Base-by-base conservation (phyloP, 2,329 filamentous ascomycete species). In the Claviceps arundinis region DNA sequence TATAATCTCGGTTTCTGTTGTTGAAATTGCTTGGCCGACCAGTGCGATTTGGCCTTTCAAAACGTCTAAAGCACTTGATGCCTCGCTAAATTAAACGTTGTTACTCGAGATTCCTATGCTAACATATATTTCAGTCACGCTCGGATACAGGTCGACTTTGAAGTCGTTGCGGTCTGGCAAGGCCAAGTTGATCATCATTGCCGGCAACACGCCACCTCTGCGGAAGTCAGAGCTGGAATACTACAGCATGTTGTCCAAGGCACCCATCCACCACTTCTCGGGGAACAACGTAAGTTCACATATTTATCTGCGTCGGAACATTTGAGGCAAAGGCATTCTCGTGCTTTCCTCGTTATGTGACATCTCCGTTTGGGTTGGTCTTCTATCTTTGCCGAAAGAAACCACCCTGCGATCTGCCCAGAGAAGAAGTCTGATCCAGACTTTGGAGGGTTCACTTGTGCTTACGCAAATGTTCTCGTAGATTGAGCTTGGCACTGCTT, bases 401-500 rank as follows among this genome's bases (percentile, higher is more conserved):
- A 57, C 59, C 37, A 40, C 57, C 64, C 64, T 63, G 61, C 57
- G 72, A 73, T 69, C 74, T 76, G 74, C 87, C 89, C 88, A 87
- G 87, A 84, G 89, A 95, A 90, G 83, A 91, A 89, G 89, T 86
- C 83, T 86, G 26, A 68, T 58, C 64, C 63, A 75, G 84, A 82
- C 87, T 93, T 93, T 87, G 88, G 89, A 94, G 89, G 89, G 88
- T 84, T 74, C 67, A 72, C 63, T 64, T 68, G 63, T 70, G 80
- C 81, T 84, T 76, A 85, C 79, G 67, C 30, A 34, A 64, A 58
- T 68, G 56, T 63, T 22, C 9, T 53, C 55, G 71, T 72, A 97
- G 90, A 96, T 97, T 70, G 93, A 97, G 79, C 82, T 98, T 62
- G 93, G 93, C 68, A 97, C 90, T 69, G 90, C 89, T 64, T 96